Base-by-base conservation (phyloP, 441 rosid species). In the Corymbia citriodora region DNA sequence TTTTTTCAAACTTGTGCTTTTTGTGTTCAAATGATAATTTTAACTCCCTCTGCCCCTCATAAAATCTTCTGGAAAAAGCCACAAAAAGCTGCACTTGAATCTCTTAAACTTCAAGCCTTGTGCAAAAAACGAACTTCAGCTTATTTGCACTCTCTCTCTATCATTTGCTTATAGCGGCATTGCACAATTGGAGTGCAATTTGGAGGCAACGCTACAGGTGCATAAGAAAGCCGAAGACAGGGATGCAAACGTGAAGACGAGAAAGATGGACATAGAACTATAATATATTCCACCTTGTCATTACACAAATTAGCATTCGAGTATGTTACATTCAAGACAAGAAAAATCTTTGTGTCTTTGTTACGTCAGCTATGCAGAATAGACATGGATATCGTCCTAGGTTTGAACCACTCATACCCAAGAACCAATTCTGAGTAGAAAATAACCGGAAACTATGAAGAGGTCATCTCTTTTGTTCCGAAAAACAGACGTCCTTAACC, bases 331-430 rank as follows among this genome's bases (percentile, higher is more conserved):
- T 55, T 55, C 2, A 8, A 55, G 61, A 55, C 9, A 55, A 55
- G 61, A 55, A 3, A 55, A 55, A 8, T 25, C 11, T 21, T 1
- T 3, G 21, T 55, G 12, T 21, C 19, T 53, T 54, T 55, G 10
- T 5, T 21, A 55, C 25, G 27, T 55, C 1, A 55, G 61, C 11
- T 55, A 55, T 55, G 61, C 27, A 55, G 2, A 1, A 55, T 55
- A 55, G 14, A 55, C 11, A 9, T 55, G 11, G 5, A 21, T 8
- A 55, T 55, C 61, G 7, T 55, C 61, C 11, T 1, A 0, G 5
- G 25, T 18, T 9, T 7, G 57, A 18, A 55, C 59, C 59, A 55
- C 18, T 55, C 19, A 55, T 19, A 8, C 59, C 55, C 25, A 55
- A 55, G 59, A 53, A 55, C 25, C 59, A 55, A 55, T 55, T 55